These are phyloP conservation scores for Schoenoplectus triqueter DNA, from an alignment of 202 grass and related monocot species.

Conservation along the genomic window DNA sequence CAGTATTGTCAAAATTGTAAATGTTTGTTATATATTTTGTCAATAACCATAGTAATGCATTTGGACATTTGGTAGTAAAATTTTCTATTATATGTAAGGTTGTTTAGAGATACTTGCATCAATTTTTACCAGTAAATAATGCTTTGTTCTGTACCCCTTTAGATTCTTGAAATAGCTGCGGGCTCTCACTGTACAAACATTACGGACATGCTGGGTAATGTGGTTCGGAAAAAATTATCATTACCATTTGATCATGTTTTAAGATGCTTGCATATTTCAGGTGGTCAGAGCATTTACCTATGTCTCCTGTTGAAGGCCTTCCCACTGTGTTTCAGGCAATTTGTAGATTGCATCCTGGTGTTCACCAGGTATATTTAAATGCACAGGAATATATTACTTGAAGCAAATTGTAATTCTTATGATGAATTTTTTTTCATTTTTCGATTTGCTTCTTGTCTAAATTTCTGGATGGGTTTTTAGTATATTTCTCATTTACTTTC, in stretches of 20 bases:
- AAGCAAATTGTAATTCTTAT: constrained; percentile 16
- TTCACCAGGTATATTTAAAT: constrained; percentile 59
- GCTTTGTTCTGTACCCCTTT: neutral
- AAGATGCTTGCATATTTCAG: constrained; percentile 42
- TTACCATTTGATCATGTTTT: constrained; percentile 4
- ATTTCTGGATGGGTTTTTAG: neutral
- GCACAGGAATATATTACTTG: constrained; percentile 1
- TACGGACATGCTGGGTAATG: constrained; percentile 5
- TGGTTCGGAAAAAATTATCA: neutral
- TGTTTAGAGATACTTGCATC: neutral
- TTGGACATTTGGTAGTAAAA: neutral
- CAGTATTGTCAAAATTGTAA: constrained; percentile 5
- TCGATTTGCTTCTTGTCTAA: constrained; percentile 3
- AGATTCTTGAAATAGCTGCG: neutral
- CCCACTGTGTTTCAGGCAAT: constrained; percentile 84
- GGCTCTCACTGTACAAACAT: neutral
- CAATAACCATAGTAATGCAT: constrained; percentile 3
- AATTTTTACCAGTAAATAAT: neutral
- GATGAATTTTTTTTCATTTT: neutral
- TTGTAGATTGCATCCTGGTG: constrained; percentile 70
- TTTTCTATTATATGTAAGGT: neutral
- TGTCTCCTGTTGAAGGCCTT: constrained; percentile 91
- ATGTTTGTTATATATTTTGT: constrained; percentile 21
- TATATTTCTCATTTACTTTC: neutral
- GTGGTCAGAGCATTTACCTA: constrained; percentile 88